Base-by-base conservation (phyloP, 2,329 filamentous ascomycete species). In the Colletotrichum tamarilloi region DNA sequence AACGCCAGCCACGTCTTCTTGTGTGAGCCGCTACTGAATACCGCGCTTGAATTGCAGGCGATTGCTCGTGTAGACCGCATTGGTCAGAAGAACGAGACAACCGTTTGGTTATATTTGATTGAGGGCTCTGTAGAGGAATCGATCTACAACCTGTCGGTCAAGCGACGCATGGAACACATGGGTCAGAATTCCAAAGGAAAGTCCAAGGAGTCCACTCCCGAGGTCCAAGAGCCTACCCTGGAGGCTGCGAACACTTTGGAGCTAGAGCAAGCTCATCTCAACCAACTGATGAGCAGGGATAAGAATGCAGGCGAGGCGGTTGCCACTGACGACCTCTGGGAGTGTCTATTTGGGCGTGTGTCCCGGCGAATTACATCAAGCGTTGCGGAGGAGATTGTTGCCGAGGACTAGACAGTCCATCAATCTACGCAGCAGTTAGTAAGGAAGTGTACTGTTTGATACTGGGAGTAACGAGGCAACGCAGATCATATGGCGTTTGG, bases 11-110 rank as follows among this genome's bases (percentile, higher is more conserved):
- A 98, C 79, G 95, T 98, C 1, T 97, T 98, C 79, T 88, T 99
- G 5, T 98, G 95, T 81, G 97, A 99, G 80, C 97, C 97, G 2
- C 86, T 98, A 4, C 91, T 98, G 77, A 98, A 98, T 79, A 96
- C 96, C 0, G 95, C 95, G 0, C 91, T 99, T 19, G 97, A 98
- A 82, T 87, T 98, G 11, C 97, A 99, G 82, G 96, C 95, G 16
- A 97, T 98, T 78, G 95, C 96, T 1, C 93, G 97, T 68, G 95
- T 99, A 1, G 95, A 99, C 80, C 91, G 97, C 46, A 99, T 99
- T 75, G 97, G 97, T 0, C 97, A 98, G 82, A 88, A 92, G 75
- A 91, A 94, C 64, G 89, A 94, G 76, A 99, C 97, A 0, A 98
- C 94, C 0, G 95, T 98, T 1, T 98, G 95, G 93, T 93, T 98